Percentiles rank a stretch among this genome's conserved stretches.
phyloP scores from a whole-genome alignment of 139 green algal genomes.

The Micromonas pusilla region DNA sequence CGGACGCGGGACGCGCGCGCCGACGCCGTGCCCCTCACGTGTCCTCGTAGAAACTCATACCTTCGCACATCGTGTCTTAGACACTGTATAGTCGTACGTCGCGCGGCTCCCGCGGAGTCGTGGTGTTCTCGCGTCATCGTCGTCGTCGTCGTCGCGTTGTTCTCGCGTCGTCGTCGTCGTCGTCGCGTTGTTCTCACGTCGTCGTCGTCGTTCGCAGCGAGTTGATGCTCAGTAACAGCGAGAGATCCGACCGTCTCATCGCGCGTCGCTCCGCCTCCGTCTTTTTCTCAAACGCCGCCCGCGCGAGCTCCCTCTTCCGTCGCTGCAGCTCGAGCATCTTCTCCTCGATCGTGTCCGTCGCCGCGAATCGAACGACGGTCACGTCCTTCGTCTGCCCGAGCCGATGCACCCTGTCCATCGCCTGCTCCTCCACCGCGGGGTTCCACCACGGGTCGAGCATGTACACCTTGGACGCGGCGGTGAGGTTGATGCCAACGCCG shows the following conservation, averaged over 20 bases:
- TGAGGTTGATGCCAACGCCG: conserved; percentile 48
- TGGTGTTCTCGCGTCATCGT: too few species aligned
- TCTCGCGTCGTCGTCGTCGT: too few species aligned
- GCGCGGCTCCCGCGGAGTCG: too few species aligned
- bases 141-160: too few species aligned
- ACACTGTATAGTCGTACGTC: too few species aligned
- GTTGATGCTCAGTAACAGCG: conserved; percentile 38
- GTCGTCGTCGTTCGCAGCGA: too few species aligned
- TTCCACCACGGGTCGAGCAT: conserved; percentile 72
- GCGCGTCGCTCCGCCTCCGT: not conserved
- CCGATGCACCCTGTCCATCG: conserved; percentile 84
- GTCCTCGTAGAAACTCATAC: too few species aligned
- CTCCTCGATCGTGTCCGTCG: conserved; percentile 71
- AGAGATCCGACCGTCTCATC: not conserved
- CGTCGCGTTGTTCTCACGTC: too few species aligned
- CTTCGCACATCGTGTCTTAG: too few species aligned
- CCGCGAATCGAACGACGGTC: conserved; percentile 52
- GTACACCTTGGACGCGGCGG: conserved; percentile 54
- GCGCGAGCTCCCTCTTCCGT: not conserved
- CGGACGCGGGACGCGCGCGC: too few species aligned
- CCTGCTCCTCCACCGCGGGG: conserved; percentile 68
- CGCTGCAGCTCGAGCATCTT: conserved; percentile 44
- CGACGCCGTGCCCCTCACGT: too few species aligned
- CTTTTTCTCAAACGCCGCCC: not conserved
- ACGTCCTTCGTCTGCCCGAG: conserved; percentile 65